phyloP scores from a whole-genome alignment of 371 early-diverging fungal genomes.

The Coemansia sp. region DNA sequence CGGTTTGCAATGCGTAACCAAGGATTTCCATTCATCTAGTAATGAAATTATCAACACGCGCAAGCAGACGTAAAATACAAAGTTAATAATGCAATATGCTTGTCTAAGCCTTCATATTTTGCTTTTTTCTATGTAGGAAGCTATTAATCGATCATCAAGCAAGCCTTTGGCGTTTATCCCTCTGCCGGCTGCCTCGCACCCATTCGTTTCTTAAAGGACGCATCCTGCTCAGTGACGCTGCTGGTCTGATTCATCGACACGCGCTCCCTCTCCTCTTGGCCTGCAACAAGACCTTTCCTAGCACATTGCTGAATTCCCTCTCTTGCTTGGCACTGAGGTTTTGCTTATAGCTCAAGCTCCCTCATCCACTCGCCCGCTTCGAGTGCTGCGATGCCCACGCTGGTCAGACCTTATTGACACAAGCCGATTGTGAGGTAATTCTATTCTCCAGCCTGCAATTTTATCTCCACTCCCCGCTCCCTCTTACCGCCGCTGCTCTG shows the following conservation, averaged over 20 bases:
- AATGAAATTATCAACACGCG: constrained; percentile 31
- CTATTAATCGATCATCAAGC: constrained; percentile 41
- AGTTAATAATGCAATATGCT: constrained; percentile 26
- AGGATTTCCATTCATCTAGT: constrained; percentile 40
- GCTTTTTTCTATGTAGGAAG: constrained; percentile 25
- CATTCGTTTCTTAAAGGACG: background rate
- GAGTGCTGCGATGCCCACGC: constrained; percentile 9
- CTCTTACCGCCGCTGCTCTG: constrained; percentile 7
- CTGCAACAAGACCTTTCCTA: background rate
- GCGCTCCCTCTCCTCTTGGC: background rate
- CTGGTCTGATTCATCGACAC: background rate
- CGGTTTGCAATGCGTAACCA: constrained; percentile 29
- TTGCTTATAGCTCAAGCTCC: background rate
- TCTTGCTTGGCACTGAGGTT: background rate
- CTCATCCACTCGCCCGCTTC: background rate
- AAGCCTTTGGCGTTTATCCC: background rate
- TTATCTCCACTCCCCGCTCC: background rate
- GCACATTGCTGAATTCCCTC: background rate
- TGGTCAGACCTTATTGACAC: constrained; percentile 9
- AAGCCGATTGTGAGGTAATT: constrained; percentile 29
- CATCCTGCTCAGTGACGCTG: background rate
- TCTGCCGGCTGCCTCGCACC: background rate
- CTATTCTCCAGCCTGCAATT: constrained; percentile 6
- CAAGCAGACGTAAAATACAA: constrained; percentile 6
- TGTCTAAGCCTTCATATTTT: constrained; percentile 43